These are phyloP conservation scores for Blastobotrys capitulatus DNA, from an alignment of 1,139 yeast species.

Conservation along the genomic window DNA sequence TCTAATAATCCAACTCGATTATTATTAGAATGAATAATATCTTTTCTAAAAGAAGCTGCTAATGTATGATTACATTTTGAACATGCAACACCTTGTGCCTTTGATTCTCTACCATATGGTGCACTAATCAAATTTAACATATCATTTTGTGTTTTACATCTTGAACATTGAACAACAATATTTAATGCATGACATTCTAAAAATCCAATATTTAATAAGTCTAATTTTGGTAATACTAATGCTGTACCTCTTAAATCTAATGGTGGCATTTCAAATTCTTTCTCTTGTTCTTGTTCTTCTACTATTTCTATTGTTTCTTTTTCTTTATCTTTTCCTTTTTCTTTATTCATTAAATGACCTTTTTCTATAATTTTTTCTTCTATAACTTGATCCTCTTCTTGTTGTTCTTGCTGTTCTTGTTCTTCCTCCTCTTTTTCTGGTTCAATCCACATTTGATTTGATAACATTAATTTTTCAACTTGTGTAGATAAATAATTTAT, in stretches of 20 bases:
- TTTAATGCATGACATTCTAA: conserved; percentile 34
- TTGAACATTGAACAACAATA: conserved; percentile 34
- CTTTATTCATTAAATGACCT: not conserved
- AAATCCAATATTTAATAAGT: conserved; percentile 31
- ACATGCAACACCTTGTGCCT: conserved; percentile 32
- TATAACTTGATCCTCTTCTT: conserved; percentile 7
- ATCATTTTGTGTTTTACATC: conserved; percentile 36
- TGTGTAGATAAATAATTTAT: conserved; percentile 28
- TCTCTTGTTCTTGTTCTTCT: not conserved
- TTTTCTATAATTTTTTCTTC: not conserved
- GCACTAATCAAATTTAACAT: conserved; percentile 32
- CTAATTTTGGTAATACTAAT: conserved; percentile 29
- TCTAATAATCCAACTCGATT: conserved; percentile 36
- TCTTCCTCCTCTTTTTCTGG: not conserved
- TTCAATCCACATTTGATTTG: conserved; percentile 4
- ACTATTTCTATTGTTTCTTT: not conserved
- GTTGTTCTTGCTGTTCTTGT: not conserved
- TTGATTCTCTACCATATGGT: conserved; percentile 34
- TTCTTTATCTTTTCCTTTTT: not conserved
- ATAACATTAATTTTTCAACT: conserved; percentile 23
- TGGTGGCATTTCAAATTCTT: conserved; percentile 13
- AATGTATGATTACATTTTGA: conserved; percentile 34
- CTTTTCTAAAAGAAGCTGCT: conserved; percentile 35
- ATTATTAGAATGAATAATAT: conserved; percentile 30
- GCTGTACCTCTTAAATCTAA: conserved; percentile 33